Evolutionary conservation across 495 filamentous ascomycete species (phyloP).

Genomic region (Aspergillus diversus): DNA sequence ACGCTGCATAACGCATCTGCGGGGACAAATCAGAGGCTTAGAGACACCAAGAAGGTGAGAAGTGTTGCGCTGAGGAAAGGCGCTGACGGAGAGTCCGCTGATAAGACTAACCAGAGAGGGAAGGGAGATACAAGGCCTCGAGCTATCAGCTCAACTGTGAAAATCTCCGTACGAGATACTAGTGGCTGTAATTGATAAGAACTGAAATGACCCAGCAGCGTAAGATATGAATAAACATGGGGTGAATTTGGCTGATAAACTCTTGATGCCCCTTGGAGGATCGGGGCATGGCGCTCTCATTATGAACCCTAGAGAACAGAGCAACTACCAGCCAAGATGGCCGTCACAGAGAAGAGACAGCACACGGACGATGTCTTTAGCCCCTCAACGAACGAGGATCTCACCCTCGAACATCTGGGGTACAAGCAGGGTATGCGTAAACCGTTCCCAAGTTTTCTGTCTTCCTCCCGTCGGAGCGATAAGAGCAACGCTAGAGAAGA

Average conservation of each 20-base stretch:
- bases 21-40: neutral
- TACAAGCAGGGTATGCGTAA: constrained; percentile 47
- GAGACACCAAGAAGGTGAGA: no score
- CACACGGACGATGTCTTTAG: constrained; percentile 26
- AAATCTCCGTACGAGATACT: neutral
- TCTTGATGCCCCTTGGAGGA: no score
- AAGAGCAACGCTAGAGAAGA: neutral
- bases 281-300: neutral
- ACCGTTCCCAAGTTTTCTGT: neutral
- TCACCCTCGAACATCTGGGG: constrained; percentile 44
- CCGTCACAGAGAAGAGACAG: constrained; percentile 2
- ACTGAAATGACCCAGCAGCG: neutral
- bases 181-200: neutral
- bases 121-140: neutral
- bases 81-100: neutral
- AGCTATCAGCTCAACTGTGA: neutral
- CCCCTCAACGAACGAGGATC: constrained; percentile 37
- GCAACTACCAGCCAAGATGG: constrained; percentile 11
- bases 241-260: no score
- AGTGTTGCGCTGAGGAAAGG: neutral
- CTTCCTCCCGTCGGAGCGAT: neutral
- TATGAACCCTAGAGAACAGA: neutral
- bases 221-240: no score
- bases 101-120: neutral
- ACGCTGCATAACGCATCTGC: no score